Conservation (phyloP, 2,329 filamentous ascomycete species). For the Xylaria sp. region DNA sequence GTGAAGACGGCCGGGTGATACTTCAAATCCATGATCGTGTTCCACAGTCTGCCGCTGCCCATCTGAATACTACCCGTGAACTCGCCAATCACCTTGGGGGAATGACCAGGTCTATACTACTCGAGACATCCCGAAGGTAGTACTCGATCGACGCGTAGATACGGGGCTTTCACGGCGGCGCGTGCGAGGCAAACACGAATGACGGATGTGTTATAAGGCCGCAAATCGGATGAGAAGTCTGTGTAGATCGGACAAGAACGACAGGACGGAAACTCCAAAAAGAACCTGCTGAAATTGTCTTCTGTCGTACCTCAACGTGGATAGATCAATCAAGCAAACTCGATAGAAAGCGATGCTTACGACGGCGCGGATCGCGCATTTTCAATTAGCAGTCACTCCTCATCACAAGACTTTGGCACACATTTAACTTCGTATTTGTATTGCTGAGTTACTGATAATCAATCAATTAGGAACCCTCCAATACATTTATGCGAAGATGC, state of each 20-base stretch:
- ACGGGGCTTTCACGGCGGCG: neutral
- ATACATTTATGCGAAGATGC: constrained; percentile 29
- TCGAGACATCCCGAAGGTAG: neutral
- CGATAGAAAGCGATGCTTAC: neutral
- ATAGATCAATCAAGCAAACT: neutral
- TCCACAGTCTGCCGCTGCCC: neutral
- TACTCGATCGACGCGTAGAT: neutral
- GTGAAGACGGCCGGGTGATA: neutral
- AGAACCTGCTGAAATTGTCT: neutral
- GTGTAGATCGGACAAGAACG: too few species aligned
- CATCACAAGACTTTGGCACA: too few species aligned
- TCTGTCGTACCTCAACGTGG: neutral
- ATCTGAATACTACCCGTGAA: neutral
- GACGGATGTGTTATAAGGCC: too few species aligned
- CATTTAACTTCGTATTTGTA: too few species aligned
- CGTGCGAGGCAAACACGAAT: neutral
- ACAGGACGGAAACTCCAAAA: neutral
- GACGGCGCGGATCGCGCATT: neutral
- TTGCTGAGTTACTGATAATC: neutral
- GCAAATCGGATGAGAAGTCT: too few species aligned
- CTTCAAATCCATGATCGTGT: neutral
- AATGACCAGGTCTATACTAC: neutral
- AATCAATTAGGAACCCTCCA: neutral
- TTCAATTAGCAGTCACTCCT: neutral
- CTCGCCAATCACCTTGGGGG: neutral